phyloP scores from a whole-genome alignment of 768 basidiomycete species.

The Termitomyces sp. region DNA sequence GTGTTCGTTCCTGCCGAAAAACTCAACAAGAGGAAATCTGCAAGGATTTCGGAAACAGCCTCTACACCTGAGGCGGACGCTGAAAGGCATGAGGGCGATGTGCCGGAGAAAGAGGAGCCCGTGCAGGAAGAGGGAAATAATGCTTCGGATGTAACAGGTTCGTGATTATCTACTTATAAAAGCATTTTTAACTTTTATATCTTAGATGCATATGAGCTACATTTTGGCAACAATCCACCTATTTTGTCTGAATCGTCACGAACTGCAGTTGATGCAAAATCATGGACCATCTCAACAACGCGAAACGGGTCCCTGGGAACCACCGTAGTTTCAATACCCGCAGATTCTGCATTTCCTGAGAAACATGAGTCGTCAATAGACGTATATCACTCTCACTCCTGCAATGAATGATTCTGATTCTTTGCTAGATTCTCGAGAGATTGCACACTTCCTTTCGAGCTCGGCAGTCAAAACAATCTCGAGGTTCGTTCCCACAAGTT shows the following conservation, averaged over 20 bases:
- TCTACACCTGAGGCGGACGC: constrained; percentile 1
- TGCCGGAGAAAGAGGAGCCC: constrained; percentile 7
- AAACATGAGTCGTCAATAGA: constrained; percentile 25
- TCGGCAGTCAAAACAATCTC: constrained; percentile 46
- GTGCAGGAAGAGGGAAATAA: constrained; percentile 19
- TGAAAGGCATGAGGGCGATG: constrained; percentile 9
- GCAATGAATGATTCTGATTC: background rate
- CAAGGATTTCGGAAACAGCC: constrained; percentile 25
- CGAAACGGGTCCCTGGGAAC: constrained; percentile 55
- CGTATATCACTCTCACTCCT: constrained; percentile 13
- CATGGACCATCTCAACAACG: constrained; percentile 50
- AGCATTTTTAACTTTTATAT: background rate
- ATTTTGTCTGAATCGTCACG: constrained; percentile 44
- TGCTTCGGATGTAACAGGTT: constrained; percentile 23
- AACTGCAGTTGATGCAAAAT: constrained; percentile 42
- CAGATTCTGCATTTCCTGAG: constrained; percentile 24
- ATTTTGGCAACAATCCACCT: constrained; percentile 63
- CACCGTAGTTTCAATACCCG: constrained; percentile 43
- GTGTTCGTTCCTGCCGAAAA: constrained; percentile 47
- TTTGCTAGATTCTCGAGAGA: constrained; percentile 46
- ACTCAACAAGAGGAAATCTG: constrained; percentile 59
- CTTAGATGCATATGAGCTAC: constrained; percentile 56
- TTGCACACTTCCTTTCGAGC: constrained; percentile 49
- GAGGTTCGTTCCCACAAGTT: constrained; percentile 31
- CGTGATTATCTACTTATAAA: background rate